Conservation (phyloP, 1,284 basidiomycete species). For the Taiwanofungus camphoratus region DNA sequence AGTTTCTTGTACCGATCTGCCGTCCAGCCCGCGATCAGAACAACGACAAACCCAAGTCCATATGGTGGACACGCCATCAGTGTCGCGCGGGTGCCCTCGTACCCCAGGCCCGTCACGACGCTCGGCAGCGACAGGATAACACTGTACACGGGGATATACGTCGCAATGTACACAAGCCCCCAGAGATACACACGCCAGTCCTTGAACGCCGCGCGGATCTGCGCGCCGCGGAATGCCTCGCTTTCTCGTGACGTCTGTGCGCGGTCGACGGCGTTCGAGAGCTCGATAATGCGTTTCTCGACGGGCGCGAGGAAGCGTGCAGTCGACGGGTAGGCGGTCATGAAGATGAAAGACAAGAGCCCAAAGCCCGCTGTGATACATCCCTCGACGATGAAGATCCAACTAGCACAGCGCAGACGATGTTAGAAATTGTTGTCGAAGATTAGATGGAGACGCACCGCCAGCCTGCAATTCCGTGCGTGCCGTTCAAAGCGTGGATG, state of each 20-base stretch:
- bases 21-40: constrained; percentile 21
- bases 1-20: constrained; percentile 35
- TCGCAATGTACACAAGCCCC: constrained; percentile 53
- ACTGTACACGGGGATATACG: constrained; percentile 29
- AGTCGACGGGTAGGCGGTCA: constrained; percentile 35
- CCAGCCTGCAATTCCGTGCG: constrained; percentile 28
- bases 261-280: constrained; percentile 30
- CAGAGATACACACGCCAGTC: constrained; percentile 48
- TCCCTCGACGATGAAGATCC: constrained; percentile 64
- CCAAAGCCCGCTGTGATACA: constrained; percentile 37
- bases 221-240: constrained; percentile 21
- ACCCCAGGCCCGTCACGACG: constrained; percentile 32
- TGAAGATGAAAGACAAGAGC: constrained; percentile 32
- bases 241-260: constrained; percentile 24
- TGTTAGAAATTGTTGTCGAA: neutral
- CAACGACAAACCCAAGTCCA: constrained; percentile 24
- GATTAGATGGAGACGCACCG: constrained; percentile 14
- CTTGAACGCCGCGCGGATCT: constrained; percentile 28
- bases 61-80: constrained; percentile 29
- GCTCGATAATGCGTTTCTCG: constrained; percentile 31
- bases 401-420: constrained; percentile 29
- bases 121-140: constrained; percentile 26
- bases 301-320: constrained; percentile 30
- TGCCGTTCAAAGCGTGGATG: constrained; percentile 26
- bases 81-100: constrained; percentile 26